These are phyloP conservation scores for Fusarium nodosum DNA, from an alignment of 2,329 filamentous ascomycete species.

Conservation along the genomic window DNA sequence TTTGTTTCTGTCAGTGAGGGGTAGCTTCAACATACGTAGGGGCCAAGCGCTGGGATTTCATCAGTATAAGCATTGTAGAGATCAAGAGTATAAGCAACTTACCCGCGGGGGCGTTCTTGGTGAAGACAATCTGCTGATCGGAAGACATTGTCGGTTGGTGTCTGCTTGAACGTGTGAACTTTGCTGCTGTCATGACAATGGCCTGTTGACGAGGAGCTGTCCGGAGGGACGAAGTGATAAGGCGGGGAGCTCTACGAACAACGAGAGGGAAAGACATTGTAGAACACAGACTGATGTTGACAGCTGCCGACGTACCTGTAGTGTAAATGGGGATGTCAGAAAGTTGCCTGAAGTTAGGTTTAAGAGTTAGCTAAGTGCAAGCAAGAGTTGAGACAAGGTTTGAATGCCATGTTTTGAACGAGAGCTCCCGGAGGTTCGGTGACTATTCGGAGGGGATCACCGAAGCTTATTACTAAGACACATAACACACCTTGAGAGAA, in stretches of 20 bases:
- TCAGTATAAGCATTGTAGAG: slow-evolving; percentile 20
- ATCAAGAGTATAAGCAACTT: slow-evolving; percentile 51
- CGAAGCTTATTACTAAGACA: slow-evolving; percentile 20
- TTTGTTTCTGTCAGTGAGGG: slow-evolving; percentile 20
- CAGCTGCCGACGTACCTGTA: slow-evolving; percentile 37
- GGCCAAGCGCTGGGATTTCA: slow-evolving; percentile 66
- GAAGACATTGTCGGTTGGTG: slow-evolving; percentile 61
- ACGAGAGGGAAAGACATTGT: slow-evolving; percentile 45
- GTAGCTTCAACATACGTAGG: slow-evolving; percentile 66
- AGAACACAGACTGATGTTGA: slow-evolving; percentile 7
- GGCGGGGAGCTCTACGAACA: slow-evolving; percentile 45
- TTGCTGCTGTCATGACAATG: slow-evolving; percentile 31
- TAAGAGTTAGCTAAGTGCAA: slow-evolving; percentile 8
- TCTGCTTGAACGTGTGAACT: slow-evolving; percentile 53
- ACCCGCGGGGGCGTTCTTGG: slow-evolving; percentile 72
- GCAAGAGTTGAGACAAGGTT: slow-evolving; percentile 28
- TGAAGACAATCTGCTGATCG: slow-evolving; percentile 66
- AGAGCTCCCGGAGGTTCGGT: slow-evolving; percentile 34
- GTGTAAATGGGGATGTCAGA: slow-evolving; percentile 1
- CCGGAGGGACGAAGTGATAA: slow-evolving; percentile 38
- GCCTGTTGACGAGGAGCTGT: slow-evolving; percentile 28
- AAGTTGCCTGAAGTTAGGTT: slow-evolving; percentile 3
- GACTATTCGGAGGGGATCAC: slow-evolving; percentile 32
- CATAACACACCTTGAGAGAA: slow-evolving; percentile 15
- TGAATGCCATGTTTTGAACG: slow-evolving; percentile 22